A percentile compares a stretch with the other conserved stretches of the same genome.
Evolutionary conservation across 305 asterid species (phyloP).

Genomic region (Fraxinus angustifolia): DNA sequence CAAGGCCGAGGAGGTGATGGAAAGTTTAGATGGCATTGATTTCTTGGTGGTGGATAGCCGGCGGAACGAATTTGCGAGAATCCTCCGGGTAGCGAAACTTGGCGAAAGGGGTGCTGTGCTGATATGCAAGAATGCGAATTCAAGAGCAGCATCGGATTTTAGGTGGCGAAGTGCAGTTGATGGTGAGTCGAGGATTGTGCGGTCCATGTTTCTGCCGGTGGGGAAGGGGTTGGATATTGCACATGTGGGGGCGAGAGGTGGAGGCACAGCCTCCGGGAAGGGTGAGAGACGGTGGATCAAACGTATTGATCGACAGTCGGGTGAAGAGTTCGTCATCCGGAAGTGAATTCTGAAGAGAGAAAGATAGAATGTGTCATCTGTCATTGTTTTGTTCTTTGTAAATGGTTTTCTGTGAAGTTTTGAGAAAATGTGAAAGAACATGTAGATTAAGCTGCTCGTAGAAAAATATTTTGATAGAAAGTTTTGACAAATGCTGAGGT

Average conservation of each 20-base stretch:
- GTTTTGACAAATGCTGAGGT: too few relatives aligned
- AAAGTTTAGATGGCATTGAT: conserved; percentile 54
- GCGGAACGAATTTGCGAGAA: conserved; percentile 37
- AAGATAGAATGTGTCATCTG: background rate
- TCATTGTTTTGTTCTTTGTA: background rate
- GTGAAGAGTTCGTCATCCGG: conserved; percentile 64
- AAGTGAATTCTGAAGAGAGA: conserved; percentile 21
- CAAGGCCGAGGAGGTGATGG: conserved; percentile 51
- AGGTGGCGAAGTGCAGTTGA: conserved; percentile 60
- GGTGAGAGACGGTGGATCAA: conserved; percentile 55
- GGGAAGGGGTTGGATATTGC: conserved; percentile 81
- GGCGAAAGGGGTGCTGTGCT: conserved; percentile 81
- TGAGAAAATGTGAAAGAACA: background rate
- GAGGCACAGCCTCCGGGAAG: conserved; percentile 25
- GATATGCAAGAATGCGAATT: conserved; percentile 71
- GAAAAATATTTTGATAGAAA: too few relatives aligned
- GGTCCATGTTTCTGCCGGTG: conserved; percentile 73
- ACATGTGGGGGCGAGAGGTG: conserved; percentile 57
- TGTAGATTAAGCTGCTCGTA: background rate
- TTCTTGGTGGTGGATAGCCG: conserved; percentile 72
- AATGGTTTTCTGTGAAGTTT: background rate
- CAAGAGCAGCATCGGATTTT: conserved; percentile 44
- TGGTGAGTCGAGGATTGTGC: conserved; percentile 54
- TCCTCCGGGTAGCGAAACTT: conserved; percentile 54
- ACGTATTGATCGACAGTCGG: conserved; percentile 50